Evolutionary conservation across 2,329 filamentous ascomycete genomes (phyloP), one percentile per base, ranked within the genome.

Genomic region (Fusarium verrucosum): DNA sequence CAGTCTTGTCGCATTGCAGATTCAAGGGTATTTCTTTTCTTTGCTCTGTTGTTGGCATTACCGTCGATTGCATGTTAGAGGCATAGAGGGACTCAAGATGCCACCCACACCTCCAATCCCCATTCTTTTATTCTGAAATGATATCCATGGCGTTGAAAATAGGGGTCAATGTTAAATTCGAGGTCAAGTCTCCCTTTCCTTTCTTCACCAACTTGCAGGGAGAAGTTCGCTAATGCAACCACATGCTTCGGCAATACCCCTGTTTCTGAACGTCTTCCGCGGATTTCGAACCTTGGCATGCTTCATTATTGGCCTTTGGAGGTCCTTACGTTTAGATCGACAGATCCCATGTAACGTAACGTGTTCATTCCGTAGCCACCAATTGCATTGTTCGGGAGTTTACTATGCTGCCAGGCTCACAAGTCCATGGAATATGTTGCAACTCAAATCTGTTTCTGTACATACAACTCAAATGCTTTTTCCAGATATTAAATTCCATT

Each of bases 181-280:
- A 23, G 16, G 25, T n/a, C 11, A 4, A 11, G 14, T 2, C 11
- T n/a, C n/a, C 46, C 14, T 41, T 28, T 25, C 30, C 10, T 43
- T 35, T n/a, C 19, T 11, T 30, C 16, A 4, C 10, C 28, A 17
- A 23, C 17, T 11, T 23, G 22, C 32, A 20, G 59, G 40, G 60
- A 44, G n/a, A 58, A 64, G 59, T 53, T 37, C 60, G 46, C 60
- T 59, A 63, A 64, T 36, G 54, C 37, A 26, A 13, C 30, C 51
- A 58, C 13, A n/a, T n/a, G 37, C 37, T 13, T 49, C 22, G 8
- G 23, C 10, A 16, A 17, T 4, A 59, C 13, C 53, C 56, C 19
- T 36, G 44, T 5, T 19, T 17, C 5, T 6, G 8, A 22, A n/a
- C 11, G 11, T 33, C 19, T 51, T 30, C 16, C 16, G 10, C 35